Base-by-base conservation (phyloP, 768 basidiomycete species). In the Amanita fuliginea region DNA sequence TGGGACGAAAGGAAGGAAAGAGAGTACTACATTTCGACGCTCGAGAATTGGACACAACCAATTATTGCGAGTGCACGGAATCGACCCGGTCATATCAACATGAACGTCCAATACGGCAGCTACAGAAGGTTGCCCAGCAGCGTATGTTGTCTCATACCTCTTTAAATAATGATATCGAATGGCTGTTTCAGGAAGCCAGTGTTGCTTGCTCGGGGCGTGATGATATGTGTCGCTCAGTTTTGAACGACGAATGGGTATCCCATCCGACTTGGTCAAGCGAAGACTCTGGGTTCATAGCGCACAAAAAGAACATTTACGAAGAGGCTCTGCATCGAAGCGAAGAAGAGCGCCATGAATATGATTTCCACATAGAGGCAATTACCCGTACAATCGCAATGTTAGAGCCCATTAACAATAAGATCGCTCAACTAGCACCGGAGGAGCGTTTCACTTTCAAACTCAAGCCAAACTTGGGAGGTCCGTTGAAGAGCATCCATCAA, bases 211-310 rank as follows among this genome's bases (percentile, higher is more conserved):
- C 94, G 2, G 96, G 96, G 2, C 86, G 96, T 13, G 96, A 98
- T 59, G 88, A 92, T 18, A 94, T 98, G 85, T 97, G 95, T 64
- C 86, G 83, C 59, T 82, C 87, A 6, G 96, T 99, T 4, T 70
- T 99, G 46, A 99, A 99, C 60, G 96, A 99, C 61, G 90, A 95
- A 56, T 99, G 95, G 95, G 86, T 98, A 14, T 93, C 94, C 4
- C 94, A 97, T 61, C 94, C 96, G 1, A 88, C 90, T 1, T 95
- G 91, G 81, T 84, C 87, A 3, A 88, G 84, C 56, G 96, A 99
- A 62, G 94, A 95, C 55, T 82, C 91, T 1, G 91, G 88, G 1
- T 96, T 96, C 59, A 71, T 86, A 53, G 78, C 89, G 0, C 85
- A 92, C 62, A 86, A 86, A 68, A 96, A 95, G 75, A 99, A 98